A percentile compares a stretch with the other conserved stretches of the same genome.
These are phyloP conservation scores for Schizopora paradoxa DNA, from an alignment of 1,284 basidiomycete species.

Conservation along the genomic window DNA sequence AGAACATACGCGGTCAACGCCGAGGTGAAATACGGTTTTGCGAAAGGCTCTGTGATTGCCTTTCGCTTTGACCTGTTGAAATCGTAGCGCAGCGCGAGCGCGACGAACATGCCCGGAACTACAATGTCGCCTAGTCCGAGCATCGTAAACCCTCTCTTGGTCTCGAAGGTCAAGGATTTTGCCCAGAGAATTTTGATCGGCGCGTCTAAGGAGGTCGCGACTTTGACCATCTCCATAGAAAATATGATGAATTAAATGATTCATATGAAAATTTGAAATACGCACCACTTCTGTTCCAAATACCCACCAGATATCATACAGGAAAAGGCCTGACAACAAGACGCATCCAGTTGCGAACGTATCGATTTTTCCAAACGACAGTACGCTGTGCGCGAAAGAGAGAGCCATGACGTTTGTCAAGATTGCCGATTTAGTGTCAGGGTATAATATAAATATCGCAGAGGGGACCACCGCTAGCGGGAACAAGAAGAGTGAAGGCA, in stretches of 20 bases:
- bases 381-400: slow-evolving; percentile 79
- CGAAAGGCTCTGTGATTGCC: slow-evolving; percentile 20
- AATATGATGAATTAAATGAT: slow-evolving; percentile 7
- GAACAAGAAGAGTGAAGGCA: slow-evolving; percentile 60
- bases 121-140: slow-evolving; percentile 92
- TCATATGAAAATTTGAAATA: slow-evolving; percentile 16
- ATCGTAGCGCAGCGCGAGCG: slow-evolving; percentile 87
- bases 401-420: slow-evolving; percentile 80
- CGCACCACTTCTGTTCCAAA: slow-evolving; percentile 77
- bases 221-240: slow-evolving; percentile 74
- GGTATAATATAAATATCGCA: slow-evolving; percentile 56
- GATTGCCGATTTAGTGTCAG: slow-evolving; percentile 53
- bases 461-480: slow-evolving; percentile 66
- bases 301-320: slow-evolving; percentile 91
- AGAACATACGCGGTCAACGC: slow-evolving; percentile 71
- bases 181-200: slow-evolving; percentile 92
- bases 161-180: slow-evolving; percentile 58
- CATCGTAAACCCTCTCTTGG: slow-evolving; percentile 74
- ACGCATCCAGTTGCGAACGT: slow-evolving; percentile 86
- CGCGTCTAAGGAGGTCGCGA: slow-evolving; percentile 88
- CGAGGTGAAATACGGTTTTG: slow-evolving; percentile 69
- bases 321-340: slow-evolving; percentile 74
- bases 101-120: slow-evolving; percentile 85
- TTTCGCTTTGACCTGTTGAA: slow-evolving; percentile 41
- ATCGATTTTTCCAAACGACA: slow-evolving; percentile 83